Evolutionary conservation across 2,329 filamentous ascomycete genomes (phyloP).

Genomic region (Dactylellina haptotyla): DNA sequence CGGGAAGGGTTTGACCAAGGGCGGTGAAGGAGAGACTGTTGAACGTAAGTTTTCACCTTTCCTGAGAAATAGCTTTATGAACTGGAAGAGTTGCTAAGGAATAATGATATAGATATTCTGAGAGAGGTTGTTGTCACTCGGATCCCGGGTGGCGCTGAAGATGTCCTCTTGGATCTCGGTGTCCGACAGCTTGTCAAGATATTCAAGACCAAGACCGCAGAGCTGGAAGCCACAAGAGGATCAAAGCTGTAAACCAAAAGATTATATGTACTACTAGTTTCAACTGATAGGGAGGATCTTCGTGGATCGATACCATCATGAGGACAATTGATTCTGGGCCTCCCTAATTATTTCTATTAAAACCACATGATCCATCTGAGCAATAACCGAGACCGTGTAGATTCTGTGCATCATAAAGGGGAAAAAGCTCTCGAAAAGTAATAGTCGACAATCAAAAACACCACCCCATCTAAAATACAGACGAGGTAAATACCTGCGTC

Average conservation of each 20-base stretch:
- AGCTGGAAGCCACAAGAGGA: slow-evolving; percentile 62
- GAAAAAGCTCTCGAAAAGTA: too few relatives aligned
- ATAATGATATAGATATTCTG: slow-evolving; percentile 66
- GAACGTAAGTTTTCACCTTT: slow-evolving; percentile 68
- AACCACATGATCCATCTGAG: too few relatives aligned
- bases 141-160: slow-evolving; percentile 76
- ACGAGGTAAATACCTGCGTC: too few relatives aligned
- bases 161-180: slow-evolving; percentile 76
- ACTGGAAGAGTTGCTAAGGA: slow-evolving; percentile 42
- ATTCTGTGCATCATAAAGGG: too few relatives aligned
- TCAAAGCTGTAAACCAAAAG: slow-evolving; percentile 28
- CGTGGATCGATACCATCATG: not conserved
- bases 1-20: slow-evolving; percentile 76
- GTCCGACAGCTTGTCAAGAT: slow-evolving; percentile 77
- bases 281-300: not conserved
- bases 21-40: slow-evolving; percentile 75
- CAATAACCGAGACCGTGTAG: too few relatives aligned
- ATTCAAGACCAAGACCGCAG: slow-evolving; percentile 70
- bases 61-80: slow-evolving; percentile 58
- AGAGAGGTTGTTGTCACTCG: slow-evolving; percentile 72
- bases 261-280: too few relatives aligned
- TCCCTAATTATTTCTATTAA: too few relatives aligned
- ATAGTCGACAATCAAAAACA: not conserved
- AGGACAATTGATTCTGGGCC: too few relatives aligned
- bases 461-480: not conserved